Evolutionary conservation across 192 early-diverging fungal genomes (phyloP), one percentile per base, ranked within the genome.

Genomic region (Piromyces finnis): DNA sequence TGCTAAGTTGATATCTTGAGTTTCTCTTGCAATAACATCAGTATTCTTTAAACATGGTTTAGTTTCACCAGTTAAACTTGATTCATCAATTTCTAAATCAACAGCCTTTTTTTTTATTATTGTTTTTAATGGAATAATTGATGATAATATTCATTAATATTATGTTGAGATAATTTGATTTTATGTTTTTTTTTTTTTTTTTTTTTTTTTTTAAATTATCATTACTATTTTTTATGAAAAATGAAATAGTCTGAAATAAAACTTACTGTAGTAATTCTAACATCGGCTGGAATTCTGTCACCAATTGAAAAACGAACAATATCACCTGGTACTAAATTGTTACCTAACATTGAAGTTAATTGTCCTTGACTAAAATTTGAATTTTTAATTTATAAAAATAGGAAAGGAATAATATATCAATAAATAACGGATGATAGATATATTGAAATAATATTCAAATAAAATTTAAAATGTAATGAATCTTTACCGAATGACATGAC

Each of bases 241-340:
- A n/a, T n/a, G n/a, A n/a, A n/a, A n/a, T n/a, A n/a, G 28, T 96
- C 97, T 86, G 17, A 26, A 16, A 5, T 1, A 13, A 28, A 16
- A 79, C 85, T 79, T 84, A 91, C 90, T 0, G 84, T 81, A 29
- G 94, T 83, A 39, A 99, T 85, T 26, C 97, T 90, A 80, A 95
- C 86, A 84, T 99, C 97, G 1, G 97, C 97, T 0, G 97, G 97
- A 22, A 99, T 92, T 29, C 96, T 88, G 85, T 98, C 96, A 29
- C 97, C 97, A 29, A 92, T 93, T 28, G 90, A 82, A 82, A 99
- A 94, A 79, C 87, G 86, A 68, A 97, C 90, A 29, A 99, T 86
- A 84, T 99, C 97, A 78, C 97, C 97, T 37, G 94, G 95, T 29
- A 98, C 95, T 78, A 99, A 86, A 27, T 94, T 88, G 79, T 88